phyloP scores from a whole-genome alignment of 106 monocot genomes.

The Dendrobium catenatum region DNA sequence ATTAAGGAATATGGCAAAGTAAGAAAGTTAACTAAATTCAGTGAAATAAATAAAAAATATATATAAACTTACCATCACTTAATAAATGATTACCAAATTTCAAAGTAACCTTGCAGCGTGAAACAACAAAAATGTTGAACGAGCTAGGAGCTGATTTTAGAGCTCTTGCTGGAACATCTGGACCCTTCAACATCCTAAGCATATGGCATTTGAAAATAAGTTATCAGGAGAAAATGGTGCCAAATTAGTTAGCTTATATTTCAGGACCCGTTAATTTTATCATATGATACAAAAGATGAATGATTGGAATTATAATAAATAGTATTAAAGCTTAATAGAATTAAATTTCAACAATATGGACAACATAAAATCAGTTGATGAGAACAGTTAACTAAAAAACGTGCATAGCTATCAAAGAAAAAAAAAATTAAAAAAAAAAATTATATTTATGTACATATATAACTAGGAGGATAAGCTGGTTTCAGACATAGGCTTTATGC shows the following conservation, averaged over 20 bases:
- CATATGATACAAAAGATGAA: background rate
- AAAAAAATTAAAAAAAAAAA: no score
- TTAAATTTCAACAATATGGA: background rate
- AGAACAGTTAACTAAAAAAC: background rate
- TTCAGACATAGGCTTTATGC: no score
- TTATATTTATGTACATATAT: no score
- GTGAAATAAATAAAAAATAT: background rate
- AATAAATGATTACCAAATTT: slow-evolving; percentile 28
- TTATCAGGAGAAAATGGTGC: background rate
- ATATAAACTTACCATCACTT: slow-evolving; percentile 16
- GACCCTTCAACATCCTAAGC: slow-evolving; percentile 39
- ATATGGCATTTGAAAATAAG: slow-evolving; percentile 1
- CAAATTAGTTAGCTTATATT: background rate
- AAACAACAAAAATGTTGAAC: slow-evolving; percentile 73
- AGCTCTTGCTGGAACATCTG: slow-evolving; percentile 42
- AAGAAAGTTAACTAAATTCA: background rate
- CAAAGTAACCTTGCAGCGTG: slow-evolving; percentile 28
- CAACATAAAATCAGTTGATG: background rate
- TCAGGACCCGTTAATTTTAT: background rate
- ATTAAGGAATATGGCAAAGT: background rate
- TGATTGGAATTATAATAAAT: background rate
- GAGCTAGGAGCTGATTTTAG: slow-evolving; percentile 40
- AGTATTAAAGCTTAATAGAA: background rate
- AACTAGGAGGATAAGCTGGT: no score
- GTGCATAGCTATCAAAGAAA: background rate